Evolutionary conservation across 768 basidiomycete species (phyloP), one percentile per base, ranked within the genome.

Genomic region (Suillus subalutaceus): DNA sequence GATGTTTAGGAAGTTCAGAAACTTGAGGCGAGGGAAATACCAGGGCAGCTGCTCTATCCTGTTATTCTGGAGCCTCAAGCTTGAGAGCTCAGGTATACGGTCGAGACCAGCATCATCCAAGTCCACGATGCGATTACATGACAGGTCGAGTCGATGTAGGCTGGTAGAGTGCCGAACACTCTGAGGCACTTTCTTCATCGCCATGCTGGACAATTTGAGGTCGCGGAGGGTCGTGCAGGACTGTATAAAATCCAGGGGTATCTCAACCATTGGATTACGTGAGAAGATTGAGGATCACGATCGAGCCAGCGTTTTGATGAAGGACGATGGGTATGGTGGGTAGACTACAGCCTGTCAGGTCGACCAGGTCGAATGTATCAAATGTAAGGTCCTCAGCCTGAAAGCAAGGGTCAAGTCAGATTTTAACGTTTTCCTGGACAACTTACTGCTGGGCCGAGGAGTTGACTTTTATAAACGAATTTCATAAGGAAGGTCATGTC

Each of bases 211-310:
- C 48, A 99, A 81, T 9, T 90, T 88, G 52, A 99, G 86, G 71
- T 97, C 96, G 65, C 90, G 89, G 10, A 99, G 85, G 6, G 83
- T 86, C 1, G 86, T 86, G 73, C 95, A 97, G 6, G 90, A 87
- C 77, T 97, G 93, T 65, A 97, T 90, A 74, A 99, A 99, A 78
- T 99, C 97, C 60, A 94, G 88, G 1, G 97, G 97, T 43, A 99
- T 91, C 76, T 99, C 96, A 63, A 96, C 86, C 87, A 97, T 94
- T 3, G 96, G 95, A 74, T 99, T 99, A 53, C 93, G 88, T 4
- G 95, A 97, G 16, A n/a, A 99, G 85, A 67, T 92, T 93, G 66
- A 99, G 90, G 48, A 85, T 89, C 65, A 92, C 81, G 72, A 99
- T 96, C 32, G 86, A 86, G 69, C 91, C 89, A 1, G 96, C 95